A percentile compares a stretch with the other conserved stretches of the same genome.
Evolutionary conservation across 306 rosid species (phyloP).

Genomic region (Psophocarpus tetragonolobus): DNA sequence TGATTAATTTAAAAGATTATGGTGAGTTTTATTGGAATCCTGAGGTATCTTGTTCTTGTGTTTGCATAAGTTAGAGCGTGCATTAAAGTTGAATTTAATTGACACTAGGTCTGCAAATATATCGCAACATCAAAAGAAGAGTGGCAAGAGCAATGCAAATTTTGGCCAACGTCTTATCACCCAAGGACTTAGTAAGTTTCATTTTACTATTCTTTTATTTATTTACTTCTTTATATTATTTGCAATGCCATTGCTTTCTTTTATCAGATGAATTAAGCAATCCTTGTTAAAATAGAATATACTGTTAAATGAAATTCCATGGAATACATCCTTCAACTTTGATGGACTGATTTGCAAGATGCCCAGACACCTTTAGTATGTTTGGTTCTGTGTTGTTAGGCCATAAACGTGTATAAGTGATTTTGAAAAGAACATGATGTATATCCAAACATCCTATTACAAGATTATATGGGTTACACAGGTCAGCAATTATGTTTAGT

Average conservation of each 20-base stretch:
- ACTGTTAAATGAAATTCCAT: constrained; percentile 7
- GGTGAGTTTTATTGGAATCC: constrained; percentile 16
- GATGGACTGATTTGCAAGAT: background rate
- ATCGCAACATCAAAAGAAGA: constrained; percentile 86
- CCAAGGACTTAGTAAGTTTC: constrained; percentile 80
- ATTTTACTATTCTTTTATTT: constrained; percentile 10
- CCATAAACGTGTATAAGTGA: background rate
- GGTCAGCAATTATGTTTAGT: background rate
- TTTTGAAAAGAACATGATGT: background rate
- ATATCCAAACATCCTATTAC: background rate
- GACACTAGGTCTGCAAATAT: constrained; percentile 71
- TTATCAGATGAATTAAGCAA: constrained; percentile 7
- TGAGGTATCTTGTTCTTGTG: background rate
- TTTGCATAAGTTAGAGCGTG: background rate
- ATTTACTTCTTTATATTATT: background rate
- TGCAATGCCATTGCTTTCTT: background rate
- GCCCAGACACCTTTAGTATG: background rate
- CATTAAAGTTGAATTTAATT: constrained; percentile 21
- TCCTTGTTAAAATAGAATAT: constrained; percentile 8
- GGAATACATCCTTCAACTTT: background rate
- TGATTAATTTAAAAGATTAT: background rate
- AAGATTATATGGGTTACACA: background rate
- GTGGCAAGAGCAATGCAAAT: constrained; percentile 97
- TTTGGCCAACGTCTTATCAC: constrained; percentile 98
- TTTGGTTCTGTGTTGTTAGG: background rate